Evolutionary conservation across 495 filamentous ascomycete genomes (phyloP), one percentile per base, ranked within the genome.

Genomic region (Letharia lupina): DNA sequence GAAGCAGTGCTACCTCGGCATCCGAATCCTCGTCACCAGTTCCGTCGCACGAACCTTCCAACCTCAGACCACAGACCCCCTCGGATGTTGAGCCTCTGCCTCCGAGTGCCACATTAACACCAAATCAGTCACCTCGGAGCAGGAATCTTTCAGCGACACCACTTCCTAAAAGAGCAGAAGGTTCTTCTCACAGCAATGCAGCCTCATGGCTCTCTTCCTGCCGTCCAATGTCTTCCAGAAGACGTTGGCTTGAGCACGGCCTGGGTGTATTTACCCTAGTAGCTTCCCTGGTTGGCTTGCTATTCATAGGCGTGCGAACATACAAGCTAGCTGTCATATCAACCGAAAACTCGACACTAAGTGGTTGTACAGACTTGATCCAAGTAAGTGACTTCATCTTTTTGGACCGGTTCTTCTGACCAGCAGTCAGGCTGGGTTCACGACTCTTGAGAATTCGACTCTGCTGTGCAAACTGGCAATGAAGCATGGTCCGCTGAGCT

Each of bases 261-360:
- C 31, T 57, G 6, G 33, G 15, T 12, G 31, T 35, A 9, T 37
- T 57, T 23, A 33, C 28, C 37, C 54, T 57, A 7, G 54, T 23
- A 8, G 54, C 54, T 57, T 28, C 33, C 31, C 16, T 57, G 54
- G 54, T 57, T 20, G 54, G 33, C 54, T 57, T 57, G 54, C 33
- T 57, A 10, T 57, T 57, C 54, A 37, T 57, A 57, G 54, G 54
- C 54, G 54, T 57, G 54, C 54, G 54, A 37, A 57, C 54, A 57
- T 57, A 57, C 16, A 57, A 57, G 54, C 33, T 57, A 10, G 54
- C 54, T 12, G 54, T 57, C 54, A 57, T 57, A 57, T 37, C 31
- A 10, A 57, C 54, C 1, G 33, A 35, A 11, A 57, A 57, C 6
- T 57, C 54, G 16, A 57, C 54, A 1, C 33, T 57, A 10, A 33